Base-by-base conservation (phyloP, 1,139 yeast species). In the Diutina catenulata region DNA sequence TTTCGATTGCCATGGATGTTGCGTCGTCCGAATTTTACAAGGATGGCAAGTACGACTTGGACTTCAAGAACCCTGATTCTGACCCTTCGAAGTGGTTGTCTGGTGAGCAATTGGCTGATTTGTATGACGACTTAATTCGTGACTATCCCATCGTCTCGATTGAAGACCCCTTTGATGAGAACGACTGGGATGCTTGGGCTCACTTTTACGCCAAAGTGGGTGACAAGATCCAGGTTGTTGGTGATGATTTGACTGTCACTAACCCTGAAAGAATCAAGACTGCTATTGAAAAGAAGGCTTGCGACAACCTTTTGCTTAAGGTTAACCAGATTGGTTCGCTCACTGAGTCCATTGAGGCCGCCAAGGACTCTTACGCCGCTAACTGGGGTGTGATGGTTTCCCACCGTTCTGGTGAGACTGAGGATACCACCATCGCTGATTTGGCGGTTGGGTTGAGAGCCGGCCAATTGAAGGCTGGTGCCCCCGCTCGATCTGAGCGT, bases 401-500 rank as follows among this genome's bases (percentile, higher is more conserved):
- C 56, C 95, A 84, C 80, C 82, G 95, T 76, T 86, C 95, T 53
- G 97, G 97, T 73, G 97, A 88, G 77, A 87, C 96, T 51, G 97
- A 88, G 74, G 97, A 88, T 71, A 80, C 94, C 54, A 80, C 83
- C 74, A 87, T 88, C 68, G 96, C 97, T 60, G 96, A 88, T 69
- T 76, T 88, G 62, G 73, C 87, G 54, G 95, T 88, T 56, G 97
- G 96, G 73, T 75, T 88, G 64, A 83, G 96, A 77, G 60, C 94
- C 52, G 96, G 95, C 64, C 95, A 88, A 76, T 80, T 88, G 68
- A 88, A 88, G 87, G 82, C 95, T 54, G 97, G 97, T 80, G 96
- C 97, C 60, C 95, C 96, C 62, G 94, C 95, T 53, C 86, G 97
- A 76, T 84, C 95, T 51, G 97, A 88, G 76, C 87, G 97, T 79